Base-by-base conservation (phyloP, 169 alveolate genomes). In the Babesia divergens region DNA sequence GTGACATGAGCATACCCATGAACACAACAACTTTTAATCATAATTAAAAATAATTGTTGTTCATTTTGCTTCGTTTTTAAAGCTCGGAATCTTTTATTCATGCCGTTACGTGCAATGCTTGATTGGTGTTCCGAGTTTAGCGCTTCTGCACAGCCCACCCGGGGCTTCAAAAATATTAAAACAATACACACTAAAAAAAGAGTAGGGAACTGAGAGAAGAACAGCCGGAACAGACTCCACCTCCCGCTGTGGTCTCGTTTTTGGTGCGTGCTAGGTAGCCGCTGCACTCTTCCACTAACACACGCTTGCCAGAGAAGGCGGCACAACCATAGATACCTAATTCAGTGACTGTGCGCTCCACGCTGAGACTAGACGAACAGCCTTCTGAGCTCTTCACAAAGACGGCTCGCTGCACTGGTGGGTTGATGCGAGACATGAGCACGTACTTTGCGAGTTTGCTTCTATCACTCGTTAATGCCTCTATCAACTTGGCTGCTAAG, bases 251-350 rank as follows among this genome's bases (percentile, higher is more conserved):
- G 18, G 32, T 35, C 47, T 60, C 72, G 24, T 62, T 67, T 44
- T 80, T 80, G 16, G 88, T 80, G 20, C 88, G 55, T 11, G 88
- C 77, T 20, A 80, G 67, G 60, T 80, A 80, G 11, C 88, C 88
- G 69, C 68, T 51, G 18, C 64, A 29, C 31, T 68, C 80, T 29
- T 68, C 74, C 42, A 29, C 20, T 9, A 42, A 13, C 28, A 67
- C 74, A 49, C 56, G 59, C 43, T 47, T 26, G 7, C 80, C 84
- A 18, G 67, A 42, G 50, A 53, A 69, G 20, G 70, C 52, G 32
- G 84, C 74, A 49, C 64, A 68, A 34, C 74, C 75, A 40, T 80
- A 80, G 5, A 80, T 60, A 13, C 88, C 88, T 14, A 80, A 31
- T 49, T 80, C 88, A 0, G 88, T 80, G 18, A 80, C 40, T 20